These are phyloP conservation scores for Dictyostelium capitatum DNA, from an alignment of 78 protist genomes.

Conservation along the genomic window DNA sequence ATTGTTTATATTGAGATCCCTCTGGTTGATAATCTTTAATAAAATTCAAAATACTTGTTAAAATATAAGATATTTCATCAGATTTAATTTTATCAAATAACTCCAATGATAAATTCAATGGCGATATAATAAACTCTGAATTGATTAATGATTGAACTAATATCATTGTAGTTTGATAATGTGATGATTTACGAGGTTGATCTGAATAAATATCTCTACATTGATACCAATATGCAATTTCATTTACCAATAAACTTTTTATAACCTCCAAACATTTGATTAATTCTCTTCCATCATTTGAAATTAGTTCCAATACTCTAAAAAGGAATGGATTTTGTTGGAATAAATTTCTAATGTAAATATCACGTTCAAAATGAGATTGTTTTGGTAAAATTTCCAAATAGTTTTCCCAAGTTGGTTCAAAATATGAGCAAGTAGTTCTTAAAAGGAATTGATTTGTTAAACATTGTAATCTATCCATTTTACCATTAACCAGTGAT, in stretches of 20 bases:
- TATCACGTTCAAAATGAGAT: constrained; percentile 60
- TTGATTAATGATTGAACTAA: constrained; percentile 29
- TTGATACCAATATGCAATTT: constrained; percentile 44
- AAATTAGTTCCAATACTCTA: constrained; percentile 52
- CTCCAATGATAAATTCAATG: constrained; percentile 13
- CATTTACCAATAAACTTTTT: constrained; percentile 60
- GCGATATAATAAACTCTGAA: constrained; percentile 10
- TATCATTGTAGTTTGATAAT: constrained; percentile 20
- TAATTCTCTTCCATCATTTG: constrained; percentile 55
- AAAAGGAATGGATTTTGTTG: constrained; percentile 68
- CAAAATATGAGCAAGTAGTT: neutral
- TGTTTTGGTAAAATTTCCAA: constrained; percentile 72
- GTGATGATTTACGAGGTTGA: constrained; percentile 8
- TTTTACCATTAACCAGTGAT: neutral
- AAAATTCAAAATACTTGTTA: constrained; percentile 55
- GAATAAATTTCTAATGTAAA: constrained; percentile 52
- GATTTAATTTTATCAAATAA: constrained; percentile 29
- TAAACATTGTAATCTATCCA: constrained; percentile 5
- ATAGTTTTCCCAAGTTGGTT: constrained; percentile 62
- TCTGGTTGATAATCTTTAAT: constrained; percentile 53
- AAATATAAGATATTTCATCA: constrained; percentile 44
- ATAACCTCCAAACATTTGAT: constrained; percentile 35
- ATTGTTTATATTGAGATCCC: neutral
- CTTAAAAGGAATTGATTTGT: constrained; percentile 22
- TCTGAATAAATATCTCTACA: constrained; percentile 2